Conservation (phyloP, 768 basidiomycete species). For the Boletus reticuloceps region DNA sequence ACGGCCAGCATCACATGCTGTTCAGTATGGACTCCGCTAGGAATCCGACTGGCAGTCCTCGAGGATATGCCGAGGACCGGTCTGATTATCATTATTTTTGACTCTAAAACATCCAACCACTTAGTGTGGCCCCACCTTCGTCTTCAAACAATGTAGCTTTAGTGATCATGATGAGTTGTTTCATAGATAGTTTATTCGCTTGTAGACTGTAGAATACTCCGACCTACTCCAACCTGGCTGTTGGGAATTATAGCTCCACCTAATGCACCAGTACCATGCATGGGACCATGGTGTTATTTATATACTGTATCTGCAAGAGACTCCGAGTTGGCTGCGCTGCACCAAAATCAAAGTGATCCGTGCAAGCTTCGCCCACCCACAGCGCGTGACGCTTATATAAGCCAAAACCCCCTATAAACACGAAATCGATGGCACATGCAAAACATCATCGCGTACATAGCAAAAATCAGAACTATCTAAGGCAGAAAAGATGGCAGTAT, state of each 20-base stretch:
- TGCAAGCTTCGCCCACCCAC: too few species aligned
- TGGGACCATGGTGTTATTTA: too few species aligned
- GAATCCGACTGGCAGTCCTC: neutral
- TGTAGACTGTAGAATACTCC: neutral
- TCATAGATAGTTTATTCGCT: neutral
- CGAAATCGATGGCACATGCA: too few species aligned
- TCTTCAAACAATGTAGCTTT: slow-evolving; percentile 7
- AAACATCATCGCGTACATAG: too few species aligned
- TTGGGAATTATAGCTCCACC: neutral
- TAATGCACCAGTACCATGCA: too few species aligned
- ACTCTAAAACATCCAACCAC: neutral
- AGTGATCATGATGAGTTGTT: neutral
- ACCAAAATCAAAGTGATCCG: too few species aligned
- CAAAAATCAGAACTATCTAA: too few species aligned
- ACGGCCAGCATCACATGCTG: neutral
- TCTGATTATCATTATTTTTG: neutral
- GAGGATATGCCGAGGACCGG: neutral
- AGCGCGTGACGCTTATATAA: too few species aligned
- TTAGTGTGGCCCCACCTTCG: neutral
- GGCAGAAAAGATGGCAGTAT: too few species aligned
- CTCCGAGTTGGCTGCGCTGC: too few species aligned
- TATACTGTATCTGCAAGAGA: too few species aligned
- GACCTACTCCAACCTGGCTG: neutral
- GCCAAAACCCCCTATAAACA: too few species aligned
- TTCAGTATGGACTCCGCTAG: neutral